A percentile compares a stretch with the other conserved stretches of the same genome.
Evolutionary conservation across 1,139 yeast genomes (phyloP).

Genomic region (Saccharomyces hybrid): DNA sequence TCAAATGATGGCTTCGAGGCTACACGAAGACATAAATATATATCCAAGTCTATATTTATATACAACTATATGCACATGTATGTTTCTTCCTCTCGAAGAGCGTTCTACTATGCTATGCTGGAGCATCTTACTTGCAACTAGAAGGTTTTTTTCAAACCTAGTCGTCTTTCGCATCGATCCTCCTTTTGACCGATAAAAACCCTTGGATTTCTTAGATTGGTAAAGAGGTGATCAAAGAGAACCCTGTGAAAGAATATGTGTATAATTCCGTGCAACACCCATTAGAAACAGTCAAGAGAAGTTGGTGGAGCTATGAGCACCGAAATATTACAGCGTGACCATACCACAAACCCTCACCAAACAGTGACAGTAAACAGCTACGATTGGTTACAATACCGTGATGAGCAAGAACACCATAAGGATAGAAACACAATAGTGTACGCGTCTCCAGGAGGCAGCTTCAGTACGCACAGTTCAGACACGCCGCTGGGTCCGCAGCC

Average conservation of each 20-base stretch:
- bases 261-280: background rate
- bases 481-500: background rate
- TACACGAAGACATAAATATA: too few relatives aligned
- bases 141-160: background rate
- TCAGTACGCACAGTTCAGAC: background rate
- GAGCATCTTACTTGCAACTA: background rate
- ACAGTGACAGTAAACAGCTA: conserved; percentile 17
- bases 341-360: conserved; percentile 8
- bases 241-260: background rate
- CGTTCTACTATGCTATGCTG: too few relatives aligned
- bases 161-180: background rate
- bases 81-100: too few relatives aligned
- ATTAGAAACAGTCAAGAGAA: background rate
- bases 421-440: conserved; percentile 1
- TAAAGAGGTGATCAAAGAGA: background rate
- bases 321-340: conserved; percentile 5
- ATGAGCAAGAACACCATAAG: conserved; percentile 10
- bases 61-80: too few relatives aligned
- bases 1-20: too few relatives aligned
- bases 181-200: background rate
- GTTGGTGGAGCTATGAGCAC: background rate
- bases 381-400: conserved; percentile 19
- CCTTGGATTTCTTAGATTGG: background rate
- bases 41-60: too few relatives aligned
- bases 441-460: background rate